Conservation (phyloP, 495 filamentous ascomycete genomes). For the Penicillium ucsense region DNA sequence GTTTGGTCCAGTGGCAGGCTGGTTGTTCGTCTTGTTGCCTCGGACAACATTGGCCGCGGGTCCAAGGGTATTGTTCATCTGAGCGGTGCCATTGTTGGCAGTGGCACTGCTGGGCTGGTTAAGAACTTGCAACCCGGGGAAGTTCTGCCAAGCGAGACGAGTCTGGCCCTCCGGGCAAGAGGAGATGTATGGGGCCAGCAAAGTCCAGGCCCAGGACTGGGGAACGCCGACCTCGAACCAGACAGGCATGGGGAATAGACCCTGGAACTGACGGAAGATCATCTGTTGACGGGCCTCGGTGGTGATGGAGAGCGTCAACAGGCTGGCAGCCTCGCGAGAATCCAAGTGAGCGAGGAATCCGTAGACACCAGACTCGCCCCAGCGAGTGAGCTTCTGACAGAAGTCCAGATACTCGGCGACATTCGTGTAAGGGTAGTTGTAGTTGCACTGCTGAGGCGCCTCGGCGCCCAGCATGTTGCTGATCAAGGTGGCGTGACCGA, state of each 20-base stretch:
- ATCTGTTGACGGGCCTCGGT: conserved; percentile 84
- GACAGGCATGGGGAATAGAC: conserved; percentile 75
- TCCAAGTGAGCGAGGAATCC: conserved; percentile 78
- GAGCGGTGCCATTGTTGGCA: conserved; percentile 34
- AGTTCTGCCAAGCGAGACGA: conserved; percentile 80
- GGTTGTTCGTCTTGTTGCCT: conserved; percentile 12
- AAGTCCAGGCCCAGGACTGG: conserved; percentile 81
- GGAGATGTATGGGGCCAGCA: conserved; percentile 76
- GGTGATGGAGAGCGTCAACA: conserved; percentile 68
- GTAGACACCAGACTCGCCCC: conserved; percentile 74
- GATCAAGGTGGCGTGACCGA: conserved; percentile 69
- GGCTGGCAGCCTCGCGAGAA: conserved; percentile 59
- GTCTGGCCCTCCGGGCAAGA: conserved; percentile 68
- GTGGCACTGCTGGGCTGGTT: conserved; percentile 70
- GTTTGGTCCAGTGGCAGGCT: conserved; percentile 29
- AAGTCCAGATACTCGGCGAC: conserved; percentile 79
- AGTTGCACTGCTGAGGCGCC: conserved; percentile 64
- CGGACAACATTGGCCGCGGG: conserved; percentile 22
- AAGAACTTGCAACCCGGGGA: conserved; percentile 61
- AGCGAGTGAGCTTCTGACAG: conserved; percentile 75
- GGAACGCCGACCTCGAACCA: conserved; percentile 78
- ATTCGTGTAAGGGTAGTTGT: conserved; percentile 73
- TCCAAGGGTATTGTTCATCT: conserved; percentile 28
- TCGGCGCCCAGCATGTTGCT: conserved; percentile 68
- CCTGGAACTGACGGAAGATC: conserved; percentile 79